Percentiles rank a stretch among this genome's conserved stretches.
Evolutionary conservation across 192 early-diverging fungal species (phyloP).

Genomic region (Coemansia sp.): DNA sequence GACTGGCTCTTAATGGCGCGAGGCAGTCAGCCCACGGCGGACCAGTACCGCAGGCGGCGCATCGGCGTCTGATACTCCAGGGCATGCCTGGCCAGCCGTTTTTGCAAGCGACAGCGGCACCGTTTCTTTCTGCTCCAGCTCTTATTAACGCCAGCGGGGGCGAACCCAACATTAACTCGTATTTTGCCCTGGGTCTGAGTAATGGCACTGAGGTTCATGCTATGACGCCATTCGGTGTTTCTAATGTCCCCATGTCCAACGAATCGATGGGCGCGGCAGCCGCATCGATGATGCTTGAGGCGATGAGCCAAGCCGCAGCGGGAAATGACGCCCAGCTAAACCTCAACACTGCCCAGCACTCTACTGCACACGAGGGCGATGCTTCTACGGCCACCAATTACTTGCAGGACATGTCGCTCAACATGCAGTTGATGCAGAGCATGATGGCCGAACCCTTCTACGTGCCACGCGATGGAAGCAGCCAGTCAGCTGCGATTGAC

Average conservation of each 20-base stretch:
- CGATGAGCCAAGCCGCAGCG: slow-evolving; percentile 24
- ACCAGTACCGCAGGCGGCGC: not conserved
- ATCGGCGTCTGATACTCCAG: slow-evolving; percentile 11
- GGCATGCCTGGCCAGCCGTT: not conserved
- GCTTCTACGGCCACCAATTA: not conserved
- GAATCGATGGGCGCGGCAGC: slow-evolving; percentile 2
- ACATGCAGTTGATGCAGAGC: slow-evolving; percentile 48
- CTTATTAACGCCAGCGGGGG: slow-evolving; percentile 43
- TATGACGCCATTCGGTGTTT: slow-evolving; percentile 15
- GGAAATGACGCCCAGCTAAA: not conserved
- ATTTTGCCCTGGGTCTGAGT: slow-evolving; percentile 35
- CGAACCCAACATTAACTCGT: slow-evolving; percentile 44
- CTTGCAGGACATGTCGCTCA: slow-evolving; percentile 19
- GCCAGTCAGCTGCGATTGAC: not conserved
- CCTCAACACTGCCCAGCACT: not conserved
- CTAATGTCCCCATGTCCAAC: not conserved
- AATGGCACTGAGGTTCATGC: slow-evolving; percentile 2
- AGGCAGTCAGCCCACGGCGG: not conserved
- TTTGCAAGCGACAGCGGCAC: slow-evolving; percentile 13
- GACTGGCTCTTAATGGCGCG: not conserved
- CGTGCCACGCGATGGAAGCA: not conserved
- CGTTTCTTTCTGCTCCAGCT: slow-evolving; percentile 51
- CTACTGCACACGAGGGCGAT: not conserved
- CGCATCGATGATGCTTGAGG: slow-evolving; percentile 20
- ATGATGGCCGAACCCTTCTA: slow-evolving; percentile 37